Percentiles rank a stretch among this genome's conserved stretches.
phyloP scores from a whole-genome alignment of 83 land plant species.

The Picea mariana region DNA sequence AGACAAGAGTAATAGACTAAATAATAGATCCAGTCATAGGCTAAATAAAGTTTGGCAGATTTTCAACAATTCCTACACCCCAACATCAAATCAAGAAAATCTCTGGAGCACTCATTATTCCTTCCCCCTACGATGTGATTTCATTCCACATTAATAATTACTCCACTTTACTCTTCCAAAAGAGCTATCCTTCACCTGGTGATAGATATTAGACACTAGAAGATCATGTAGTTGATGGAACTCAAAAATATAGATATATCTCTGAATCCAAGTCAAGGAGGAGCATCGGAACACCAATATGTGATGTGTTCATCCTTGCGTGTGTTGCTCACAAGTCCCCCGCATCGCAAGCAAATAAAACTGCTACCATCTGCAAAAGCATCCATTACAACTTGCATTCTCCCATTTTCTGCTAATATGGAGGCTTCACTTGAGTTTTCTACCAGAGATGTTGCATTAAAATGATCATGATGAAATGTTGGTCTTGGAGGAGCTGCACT shows the following conservation, averaged over 20 bases:
- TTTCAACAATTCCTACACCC: too few relatives aligned
- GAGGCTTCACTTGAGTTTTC: constrained; percentile 30
- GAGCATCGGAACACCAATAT: constrained; percentile 61
- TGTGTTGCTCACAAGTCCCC: constrained; percentile 82
- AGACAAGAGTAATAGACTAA: too few relatives aligned
- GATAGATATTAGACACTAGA: neutral
- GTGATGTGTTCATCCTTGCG: constrained; percentile 85
- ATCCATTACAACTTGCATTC: constrained; percentile 84
- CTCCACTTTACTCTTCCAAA: too few relatives aligned
- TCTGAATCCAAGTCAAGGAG: constrained; percentile 7
- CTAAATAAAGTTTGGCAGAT: too few relatives aligned
- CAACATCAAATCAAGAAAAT: too few relatives aligned
- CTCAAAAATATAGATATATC: neutral
- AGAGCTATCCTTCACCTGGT: neutral
- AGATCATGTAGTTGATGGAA: too few relatives aligned
- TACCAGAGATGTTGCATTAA: neutral
- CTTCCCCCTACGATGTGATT: too few relatives aligned
- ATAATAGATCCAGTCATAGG: too few relatives aligned
- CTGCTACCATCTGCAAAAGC: constrained; percentile 95
- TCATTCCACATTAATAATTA: too few relatives aligned
- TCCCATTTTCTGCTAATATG: constrained; percentile 81
- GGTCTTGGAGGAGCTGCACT: constrained; percentile 4
- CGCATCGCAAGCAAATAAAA: constrained; percentile 86
- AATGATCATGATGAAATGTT: neutral
- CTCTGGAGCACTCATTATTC: too few relatives aligned